Base-by-base conservation (phyloP, 495 filamentous ascomycete species). In the Xylaria sp. region DNA sequence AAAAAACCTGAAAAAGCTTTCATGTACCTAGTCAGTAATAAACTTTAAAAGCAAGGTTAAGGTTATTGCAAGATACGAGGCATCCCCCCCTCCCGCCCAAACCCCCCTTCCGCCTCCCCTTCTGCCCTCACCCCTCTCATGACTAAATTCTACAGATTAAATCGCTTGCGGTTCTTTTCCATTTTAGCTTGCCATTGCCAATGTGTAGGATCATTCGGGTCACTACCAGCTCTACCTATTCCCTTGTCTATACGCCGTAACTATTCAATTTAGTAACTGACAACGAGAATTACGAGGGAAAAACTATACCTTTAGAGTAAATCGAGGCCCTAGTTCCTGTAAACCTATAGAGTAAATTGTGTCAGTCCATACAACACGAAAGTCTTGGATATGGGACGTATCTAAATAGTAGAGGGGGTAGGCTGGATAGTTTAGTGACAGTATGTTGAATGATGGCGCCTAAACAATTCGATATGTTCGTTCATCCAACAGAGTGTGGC, bases 141-240 rank as follows among this genome's bases (percentile, higher is more conserved):
- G n/a, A n/a, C 26, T 48, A n/a, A 21, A 55, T 24, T 26, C 77
- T 84, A 98, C 68, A 98, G 85, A 79, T 95, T 93, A 80, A 98
- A 99, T 82, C 91, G 91, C 69, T 95, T 99, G 76, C 96, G 86
- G 82, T 90, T 80, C 84, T 97, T 98, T 84, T 99, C 96, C 91
- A 95, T 94, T 79, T 88, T 87, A 5, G 91, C 91, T 83, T 96
- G 93, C 95, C 95, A 98, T 78, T 96, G 88, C 95, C 96, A 98
- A 74, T 90, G 88, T n/a, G 86, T 75, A 2, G 85, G 87, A 76
- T 90, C 87, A 37, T 85, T 82, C 40, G 86, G 86, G 77, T 95
- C 93, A 77, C 94, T 93, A 37, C 93, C 94, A 26, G 86, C 88
- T 69, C 90, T 84, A 70, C 95, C 93, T 55, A 99, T 90, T 0